A percentile compares a stretch with the other conserved stretches of the same genome.
phyloP scores from a whole-genome alignment of 495 filamentous ascomycete genomes.

The Aspergillus haitiensis region DNA sequence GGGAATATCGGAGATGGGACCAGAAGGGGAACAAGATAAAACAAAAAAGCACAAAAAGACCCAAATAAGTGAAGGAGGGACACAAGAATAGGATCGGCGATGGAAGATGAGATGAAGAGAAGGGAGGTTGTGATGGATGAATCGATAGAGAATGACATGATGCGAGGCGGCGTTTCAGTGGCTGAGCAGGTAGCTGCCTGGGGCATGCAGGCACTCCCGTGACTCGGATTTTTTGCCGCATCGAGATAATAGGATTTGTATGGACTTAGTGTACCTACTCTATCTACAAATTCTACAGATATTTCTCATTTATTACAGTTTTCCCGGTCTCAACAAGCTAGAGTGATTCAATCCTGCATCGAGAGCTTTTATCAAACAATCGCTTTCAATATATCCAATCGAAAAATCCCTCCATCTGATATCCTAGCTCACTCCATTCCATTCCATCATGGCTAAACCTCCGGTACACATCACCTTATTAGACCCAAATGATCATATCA shows the following conservation, averaged over 20 bases:
- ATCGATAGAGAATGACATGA: conserved; percentile 16
- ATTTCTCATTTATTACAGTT: no score
- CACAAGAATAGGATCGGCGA: conserved; percentile 25
- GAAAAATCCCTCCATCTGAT: background rate
- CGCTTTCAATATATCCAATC: no score
- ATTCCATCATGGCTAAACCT: conserved; percentile 33
- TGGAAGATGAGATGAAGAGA: conserved; percentile 20
- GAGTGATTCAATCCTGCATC: background rate
- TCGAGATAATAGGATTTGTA: conserved; percentile 7
- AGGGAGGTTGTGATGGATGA: conserved; percentile 27
- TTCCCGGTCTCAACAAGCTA: no score
- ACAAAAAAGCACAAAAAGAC: background rate
- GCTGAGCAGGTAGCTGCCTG: conserved; percentile 15
- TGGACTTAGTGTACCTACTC: background rate
- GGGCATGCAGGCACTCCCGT: conserved; percentile 18
- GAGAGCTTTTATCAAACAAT: background rate
- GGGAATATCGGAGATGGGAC: conserved; percentile 17
- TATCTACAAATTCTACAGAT: no score
- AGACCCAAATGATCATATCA: background rate
- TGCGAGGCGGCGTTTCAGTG: conserved; percentile 13
- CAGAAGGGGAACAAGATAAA: background rate
- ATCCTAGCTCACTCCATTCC: background rate
- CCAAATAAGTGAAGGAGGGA: conserved; percentile 13
- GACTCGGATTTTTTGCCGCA: conserved; percentile 21
- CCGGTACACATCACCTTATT: conserved; percentile 23